These are phyloP conservation scores for Paxillus rubicundulus DNA, from an alignment of 768 basidiomycete genomes.

Conservation along the genomic window DNA sequence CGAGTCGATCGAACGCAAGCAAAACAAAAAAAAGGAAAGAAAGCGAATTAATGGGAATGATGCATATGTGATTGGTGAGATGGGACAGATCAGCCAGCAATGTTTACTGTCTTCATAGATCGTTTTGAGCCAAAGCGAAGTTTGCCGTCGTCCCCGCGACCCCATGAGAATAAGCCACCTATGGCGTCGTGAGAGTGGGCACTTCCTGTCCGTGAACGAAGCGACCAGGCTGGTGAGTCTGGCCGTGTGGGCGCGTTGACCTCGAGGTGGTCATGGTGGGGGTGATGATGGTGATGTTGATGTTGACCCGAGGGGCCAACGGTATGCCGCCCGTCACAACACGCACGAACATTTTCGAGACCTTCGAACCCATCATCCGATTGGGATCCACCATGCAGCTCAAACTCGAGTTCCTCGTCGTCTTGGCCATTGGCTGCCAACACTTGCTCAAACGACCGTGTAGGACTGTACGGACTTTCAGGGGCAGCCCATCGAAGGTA, in stretches of 20 bases:
- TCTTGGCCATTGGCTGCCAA: slow-evolving; percentile 33
- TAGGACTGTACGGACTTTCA: slow-evolving; percentile 76
- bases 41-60: not conserved
- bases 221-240: slow-evolving; percentile 80
- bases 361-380: slow-evolving; percentile 87
- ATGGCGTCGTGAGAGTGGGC: slow-evolving; percentile 61
- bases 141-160: slow-evolving; percentile 58
- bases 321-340: slow-evolving; percentile 85
- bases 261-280: slow-evolving; percentile 59
- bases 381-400: slow-evolving; percentile 70
- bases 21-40: not conserved
- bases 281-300: slow-evolving; percentile 62
- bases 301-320: slow-evolving; percentile 62
- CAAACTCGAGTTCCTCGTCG: slow-evolving; percentile 75
- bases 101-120: slow-evolving; percentile 41
- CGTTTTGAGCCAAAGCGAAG: slow-evolving; percentile 75
- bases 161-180: slow-evolving; percentile 68
- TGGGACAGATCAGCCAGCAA: slow-evolving; percentile 14
- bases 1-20: slow-evolving; percentile 8
- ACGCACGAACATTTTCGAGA: slow-evolving; percentile 91
- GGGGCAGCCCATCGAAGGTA: slow-evolving; percentile 79
- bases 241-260: slow-evolving; percentile 53
- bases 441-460: slow-evolving; percentile 64
- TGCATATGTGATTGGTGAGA: not conserved
- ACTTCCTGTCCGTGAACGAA: slow-evolving; percentile 79